Base-by-base conservation (phyloP, 345 rosid genomes). In the Brassica carinata region DNA sequence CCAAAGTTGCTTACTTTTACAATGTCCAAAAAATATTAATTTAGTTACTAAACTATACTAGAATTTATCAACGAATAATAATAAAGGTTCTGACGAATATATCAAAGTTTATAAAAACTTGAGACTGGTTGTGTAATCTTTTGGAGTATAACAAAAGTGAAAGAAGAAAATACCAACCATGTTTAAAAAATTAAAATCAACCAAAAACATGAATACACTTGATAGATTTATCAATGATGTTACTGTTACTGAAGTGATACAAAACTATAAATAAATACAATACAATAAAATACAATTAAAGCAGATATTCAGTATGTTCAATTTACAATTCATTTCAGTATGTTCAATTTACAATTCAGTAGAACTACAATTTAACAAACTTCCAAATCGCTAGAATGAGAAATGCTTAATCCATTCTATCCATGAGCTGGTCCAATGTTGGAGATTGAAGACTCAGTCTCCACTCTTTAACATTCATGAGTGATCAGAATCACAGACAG, bases 1-100 rank as follows among this genome's bases (percentile, higher is more conserved):
- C 67, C 19, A 23, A 61, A 73, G 58, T 38, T 73, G 67, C 68
- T 73, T 61, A 38, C 67, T 38, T 72, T 73, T 23, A 38, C 67
- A 61, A 2, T 23, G 57, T 34, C 31, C 31, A 72, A 0, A 10
- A 15, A 55, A 30, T 59, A 6, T 4, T 34, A 58, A 13, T 15
- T 48, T 29, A 18, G 5, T 51, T 53, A 30, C 14, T 48, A 4
- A 7, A 48, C 8, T 7, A 69, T 45, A 18, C 33, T 43, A 48
- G 58, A 53, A 7, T 69, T 29, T 31, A 51, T 69, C 26, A 17
- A 55, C 10, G 4, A 55, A 55, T 17, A 55, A 55, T 51, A 53
- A n/a, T 10, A 48, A 51, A n/a, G 8, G 3, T 6, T 55, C 11
- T 15, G 59, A 15, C 15, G 19, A 27, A 69, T 51, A n/a, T n/a